Evolutionary conservation across 768 basidiomycete genomes (phyloP).

Genomic region (Mrakia gelida): DNA sequence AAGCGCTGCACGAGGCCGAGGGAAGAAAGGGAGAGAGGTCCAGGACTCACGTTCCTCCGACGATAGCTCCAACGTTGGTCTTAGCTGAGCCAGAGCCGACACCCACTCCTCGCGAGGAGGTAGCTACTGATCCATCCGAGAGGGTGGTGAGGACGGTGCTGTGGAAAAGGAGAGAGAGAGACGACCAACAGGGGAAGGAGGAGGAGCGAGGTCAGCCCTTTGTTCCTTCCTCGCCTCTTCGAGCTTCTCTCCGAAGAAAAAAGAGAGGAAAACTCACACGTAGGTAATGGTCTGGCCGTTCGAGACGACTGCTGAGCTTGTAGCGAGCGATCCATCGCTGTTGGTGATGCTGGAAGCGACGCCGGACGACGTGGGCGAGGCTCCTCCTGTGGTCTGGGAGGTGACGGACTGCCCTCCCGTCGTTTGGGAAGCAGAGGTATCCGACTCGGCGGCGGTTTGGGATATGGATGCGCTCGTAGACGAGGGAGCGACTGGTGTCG

Average conservation of each 20-base stretch:
- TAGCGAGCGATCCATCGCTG: not conserved
- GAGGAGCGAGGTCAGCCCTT: not conserved
- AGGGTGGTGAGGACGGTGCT: slow-evolving; percentile 29
- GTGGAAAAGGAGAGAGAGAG: not conserved
- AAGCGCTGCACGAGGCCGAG: not conserved
- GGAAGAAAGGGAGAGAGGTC: not conserved
- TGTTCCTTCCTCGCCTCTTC: not conserved
- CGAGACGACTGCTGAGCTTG: not conserved
- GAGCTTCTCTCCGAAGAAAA: not conserved
- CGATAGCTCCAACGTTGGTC: slow-evolving; percentile 32
- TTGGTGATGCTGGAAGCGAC: not conserved
- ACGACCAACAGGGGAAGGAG: not conserved
- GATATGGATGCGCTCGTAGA: not conserved
- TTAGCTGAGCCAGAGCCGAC: not conserved
- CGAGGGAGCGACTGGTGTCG: not conserved
- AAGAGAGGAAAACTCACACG: not conserved
- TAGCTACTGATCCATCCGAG: slow-evolving; percentile 7
- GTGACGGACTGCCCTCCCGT: no score
- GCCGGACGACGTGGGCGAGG: not conserved
- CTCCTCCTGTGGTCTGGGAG: no score
- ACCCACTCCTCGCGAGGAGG: not conserved
- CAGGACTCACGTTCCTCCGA: slow-evolving; percentile 29
- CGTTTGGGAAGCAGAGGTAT: no score
- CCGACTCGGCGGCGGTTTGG: not conserved
- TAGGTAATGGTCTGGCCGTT: slow-evolving; percentile 3